Evolutionary conservation across 257 asterid species (phyloP).

Genomic region (Solanum bukasovii): DNA sequence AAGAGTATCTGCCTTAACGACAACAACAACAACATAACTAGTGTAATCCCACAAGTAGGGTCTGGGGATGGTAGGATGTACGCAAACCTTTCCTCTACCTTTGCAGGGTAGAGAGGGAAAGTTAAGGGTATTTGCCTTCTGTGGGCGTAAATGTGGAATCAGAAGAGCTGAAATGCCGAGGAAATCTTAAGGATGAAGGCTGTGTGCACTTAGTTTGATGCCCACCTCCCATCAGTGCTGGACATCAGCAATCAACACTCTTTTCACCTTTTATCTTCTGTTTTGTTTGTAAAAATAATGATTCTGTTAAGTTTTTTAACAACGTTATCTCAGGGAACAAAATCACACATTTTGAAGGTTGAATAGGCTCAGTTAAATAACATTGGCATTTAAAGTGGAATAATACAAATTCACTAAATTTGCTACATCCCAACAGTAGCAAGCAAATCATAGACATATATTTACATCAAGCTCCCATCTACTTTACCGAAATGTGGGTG

Average conservation of each 20-base stretch:
- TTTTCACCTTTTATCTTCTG: neutral
- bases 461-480: neutral
- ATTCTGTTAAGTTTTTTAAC: neutral
- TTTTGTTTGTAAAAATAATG: neutral
- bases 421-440: neutral
- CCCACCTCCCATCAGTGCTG: neutral
- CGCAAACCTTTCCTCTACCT: neutral
- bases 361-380: neutral
- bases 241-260: neutral
- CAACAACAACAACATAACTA: neutral
- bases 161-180: neutral
- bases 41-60: neutral
- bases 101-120: neutral
- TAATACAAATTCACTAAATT: neutral
- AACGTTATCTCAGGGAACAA: neutral
- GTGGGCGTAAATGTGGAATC: neutral
- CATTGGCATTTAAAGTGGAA: neutral
- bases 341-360: neutral
- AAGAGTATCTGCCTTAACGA: neutral
- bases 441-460: neutral
- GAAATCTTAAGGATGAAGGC: neutral
- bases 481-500: neutral
- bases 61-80: neutral
- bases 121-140: neutral
- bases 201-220: neutral